phyloP scores from a whole-genome alignment of 371 early-diverging fungal genomes.

The Apophysomyces sp. region DNA sequence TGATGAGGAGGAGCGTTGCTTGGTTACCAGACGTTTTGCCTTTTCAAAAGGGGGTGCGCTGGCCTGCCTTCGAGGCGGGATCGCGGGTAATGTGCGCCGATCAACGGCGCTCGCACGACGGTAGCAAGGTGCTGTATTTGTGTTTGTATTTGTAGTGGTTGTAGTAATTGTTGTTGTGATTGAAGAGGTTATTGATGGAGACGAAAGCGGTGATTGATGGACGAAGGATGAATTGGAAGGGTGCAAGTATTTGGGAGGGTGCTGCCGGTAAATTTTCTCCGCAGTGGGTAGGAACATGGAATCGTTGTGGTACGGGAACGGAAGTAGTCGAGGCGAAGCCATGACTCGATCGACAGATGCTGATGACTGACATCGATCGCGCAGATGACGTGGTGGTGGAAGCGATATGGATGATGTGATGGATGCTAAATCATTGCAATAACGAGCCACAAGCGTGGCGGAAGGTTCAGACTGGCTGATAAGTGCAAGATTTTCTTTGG shows the following conservation, averaged over 20 bases:
- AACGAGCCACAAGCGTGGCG: slow-evolving; percentile 9
- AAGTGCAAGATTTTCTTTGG: slow-evolving; percentile 18
- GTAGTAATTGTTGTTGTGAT: background rate
- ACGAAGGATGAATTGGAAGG: background rate
- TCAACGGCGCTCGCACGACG: slow-evolving; percentile 7
- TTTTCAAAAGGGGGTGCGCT: slow-evolving; percentile 16
- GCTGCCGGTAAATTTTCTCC: slow-evolving; percentile 4
- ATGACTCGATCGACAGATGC: slow-evolving; percentile 18
- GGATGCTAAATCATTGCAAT: slow-evolving; percentile 13
- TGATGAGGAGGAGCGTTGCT: background rate
- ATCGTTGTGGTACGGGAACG: slow-evolving; percentile 33
- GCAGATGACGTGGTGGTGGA: slow-evolving; percentile 8
- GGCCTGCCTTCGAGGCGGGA: slow-evolving; percentile 8
- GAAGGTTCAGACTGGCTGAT: slow-evolving; percentile 7
- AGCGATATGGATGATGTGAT: background rate
- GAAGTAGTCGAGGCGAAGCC: slow-evolving; percentile 17
- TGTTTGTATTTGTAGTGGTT: background rate
- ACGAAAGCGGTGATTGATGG: background rate
- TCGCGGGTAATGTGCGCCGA: slow-evolving; percentile 1
- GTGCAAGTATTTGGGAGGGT: background rate
- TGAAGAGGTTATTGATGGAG: background rate
- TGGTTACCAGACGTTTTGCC: background rate
- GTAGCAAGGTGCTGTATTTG: no score
- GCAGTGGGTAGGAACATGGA: slow-evolving; percentile 24
- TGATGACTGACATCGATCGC: slow-evolving; percentile 8